Conservation (phyloP, 1,139 yeast genomes). For the Hyphopichia pseudoburtonii region DNA sequence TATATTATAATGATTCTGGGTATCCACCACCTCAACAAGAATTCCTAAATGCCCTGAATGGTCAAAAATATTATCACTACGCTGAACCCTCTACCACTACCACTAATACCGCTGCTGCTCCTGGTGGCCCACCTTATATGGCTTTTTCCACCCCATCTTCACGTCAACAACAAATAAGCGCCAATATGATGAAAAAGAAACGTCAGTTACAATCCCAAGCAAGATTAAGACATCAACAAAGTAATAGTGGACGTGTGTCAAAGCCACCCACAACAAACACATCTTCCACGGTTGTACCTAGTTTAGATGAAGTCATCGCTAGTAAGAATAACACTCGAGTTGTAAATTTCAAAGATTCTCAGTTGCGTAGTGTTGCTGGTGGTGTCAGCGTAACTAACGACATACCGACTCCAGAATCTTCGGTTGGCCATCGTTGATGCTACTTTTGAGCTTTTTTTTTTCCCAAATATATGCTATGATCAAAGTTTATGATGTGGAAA, state of each 20-base stretch:
- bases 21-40: neutral
- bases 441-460: too few species aligned
- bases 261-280: neutral
- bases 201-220: constrained; percentile 18
- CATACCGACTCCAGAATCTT: constrained; percentile 23
- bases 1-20: neutral
- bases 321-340: constrained; percentile 17
- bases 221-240: constrained; percentile 6
- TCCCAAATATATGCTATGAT: too few species aligned
- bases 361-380: too few species aligned
- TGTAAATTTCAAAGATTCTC: constrained; percentile 13
- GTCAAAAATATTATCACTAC: constrained; percentile 12
- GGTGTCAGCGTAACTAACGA: constrained; percentile 10
- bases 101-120: constrained; percentile 7
- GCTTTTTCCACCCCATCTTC: constrained; percentile 11
- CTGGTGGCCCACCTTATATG: constrained; percentile 4
- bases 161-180: constrained; percentile 24
- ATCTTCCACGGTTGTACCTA: neutral
- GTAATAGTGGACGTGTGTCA: neutral
- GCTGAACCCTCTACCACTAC: constrained; percentile 12
- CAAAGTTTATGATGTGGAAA: too few species aligned
- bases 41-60: too few species aligned
- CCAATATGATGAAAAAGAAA: constrained; percentile 27
- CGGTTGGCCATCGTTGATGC: constrained; percentile 10
- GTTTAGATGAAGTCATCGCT: constrained; percentile 14